These are phyloP conservation scores for Saksenaea oblongispora DNA, from an alignment of 371 early-diverging fungal genomes.

Conservation along the genomic window DNA sequence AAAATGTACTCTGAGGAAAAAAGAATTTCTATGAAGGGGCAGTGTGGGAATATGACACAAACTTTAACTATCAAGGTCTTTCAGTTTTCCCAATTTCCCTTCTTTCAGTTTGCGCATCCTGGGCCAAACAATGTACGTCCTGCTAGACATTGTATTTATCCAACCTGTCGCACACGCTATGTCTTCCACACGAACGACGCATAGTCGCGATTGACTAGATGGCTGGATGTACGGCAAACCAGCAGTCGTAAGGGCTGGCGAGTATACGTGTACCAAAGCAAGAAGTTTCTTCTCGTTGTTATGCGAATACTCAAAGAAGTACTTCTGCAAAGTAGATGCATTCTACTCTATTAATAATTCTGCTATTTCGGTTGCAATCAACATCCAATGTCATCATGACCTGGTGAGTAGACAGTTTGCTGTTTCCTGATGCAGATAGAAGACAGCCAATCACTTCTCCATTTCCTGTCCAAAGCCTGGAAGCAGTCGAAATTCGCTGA, in stretches of 20 bases:
- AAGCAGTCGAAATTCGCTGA: not conserved
- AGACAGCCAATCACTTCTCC: not conserved
- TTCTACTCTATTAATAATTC: not conserved
- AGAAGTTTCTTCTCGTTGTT: not conserved
- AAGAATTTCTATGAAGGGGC: not conserved
- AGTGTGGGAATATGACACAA: not conserved
- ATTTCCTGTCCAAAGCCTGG: not conserved
- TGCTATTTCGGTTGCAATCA: not conserved
- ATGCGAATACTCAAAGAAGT: not conserved
- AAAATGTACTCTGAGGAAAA: not conserved
- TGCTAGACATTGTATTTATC: not conserved
- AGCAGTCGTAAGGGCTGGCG: not conserved
- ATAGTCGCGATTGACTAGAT: not conserved
- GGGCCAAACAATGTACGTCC: not conserved
- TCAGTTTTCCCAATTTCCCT: not conserved
- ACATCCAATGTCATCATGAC: not conserved
- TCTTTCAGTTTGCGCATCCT: not conserved
- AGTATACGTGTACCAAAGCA: not conserved
- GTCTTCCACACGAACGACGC: not conserved
- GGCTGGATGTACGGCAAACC: not conserved
- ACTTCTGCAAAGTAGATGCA: not conserved
- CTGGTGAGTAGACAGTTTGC: not conserved
- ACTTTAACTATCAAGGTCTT: not conserved
- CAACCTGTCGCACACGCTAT: not conserved
- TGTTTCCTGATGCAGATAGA: not conserved